Evolutionary conservation across 345 rosid species (phyloP), one percentile per base, ranked within the genome.

Genomic region (Adansonia digitata): DNA sequence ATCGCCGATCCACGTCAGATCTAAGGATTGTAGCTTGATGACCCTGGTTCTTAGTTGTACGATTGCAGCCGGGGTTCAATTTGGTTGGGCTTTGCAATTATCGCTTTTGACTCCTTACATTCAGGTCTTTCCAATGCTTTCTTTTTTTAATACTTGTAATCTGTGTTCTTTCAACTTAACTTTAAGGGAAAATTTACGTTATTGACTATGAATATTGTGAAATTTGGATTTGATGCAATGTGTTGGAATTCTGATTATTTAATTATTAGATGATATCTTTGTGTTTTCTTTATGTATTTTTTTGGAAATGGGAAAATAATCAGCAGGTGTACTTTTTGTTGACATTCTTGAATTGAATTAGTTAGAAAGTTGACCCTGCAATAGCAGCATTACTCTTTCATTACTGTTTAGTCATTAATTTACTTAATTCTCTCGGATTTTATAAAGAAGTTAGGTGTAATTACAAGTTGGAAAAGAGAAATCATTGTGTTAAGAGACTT

Each of bases 71-170:
- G 98, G 99, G n/a, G 99, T 91, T 63, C 99, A 93, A 57, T 95
- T 89, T 76, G 98, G 98, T 17, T 95, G 99, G 98, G 97, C 98
- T 73, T 84, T 95, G 89, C 98, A 95, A 78, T 92, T 93, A 12
- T 95, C 97, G 75, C 93, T 93, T 9, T 80, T 95, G 68, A 93
- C 97, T 78, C 99, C 99, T 48, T 95, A 93, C 76, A 90, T 95
- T 70, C 97, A 95, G 99, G 98, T 89, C 26, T 46, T 7, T 45
- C 22, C 53, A 56, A 22, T 72, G 35, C 7, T 22, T 72, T 42
- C 29, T 15, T 1, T 34, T 71, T 43, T 42, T 2, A 13, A 3
- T 20, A 0, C 42, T 71, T 24, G 56, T 71, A 9, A 34, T 52
- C 29, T 24, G n/a, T 49, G 15, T 48, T 69, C 29, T 20, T 29